Evolutionary conservation across 1,139 yeast species (phyloP), one percentile per base, ranked within the genome.

Genomic region (Diutina pseudorugosa): DNA sequence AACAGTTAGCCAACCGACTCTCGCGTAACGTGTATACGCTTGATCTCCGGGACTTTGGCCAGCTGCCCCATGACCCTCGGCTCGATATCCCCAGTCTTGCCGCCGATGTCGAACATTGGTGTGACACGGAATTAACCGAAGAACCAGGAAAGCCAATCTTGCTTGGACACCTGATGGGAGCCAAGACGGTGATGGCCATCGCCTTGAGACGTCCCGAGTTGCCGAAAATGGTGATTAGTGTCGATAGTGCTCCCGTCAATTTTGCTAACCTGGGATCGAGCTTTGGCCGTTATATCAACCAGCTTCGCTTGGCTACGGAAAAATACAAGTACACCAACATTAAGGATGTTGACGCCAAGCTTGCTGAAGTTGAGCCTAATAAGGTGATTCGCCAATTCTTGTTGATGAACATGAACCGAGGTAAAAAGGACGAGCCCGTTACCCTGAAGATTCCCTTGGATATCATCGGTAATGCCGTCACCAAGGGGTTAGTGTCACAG

Each of bases 161-260:
- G 21, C 73, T 93, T 25, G 98, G 98, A 1, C 98, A 91, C 66
- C 90, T 97, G 0, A 90, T 93, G 97, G 98, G 98, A 6, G 98
- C 96, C 9, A 93, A 93, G 62, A 78, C 91, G 0, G 96, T 86
- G 3, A 91, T 93, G 98, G 89, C 93, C 0, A 72, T 87, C 4
- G 84, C 91, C 0, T 71, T 93, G 56, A 73, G 89, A 52, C 72
- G 79, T 23, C 95, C 95, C 0, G 77, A 80, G 1, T 60, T 83
- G 21, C 82, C 85, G 3, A 72, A 78, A 40, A 76, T 82, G 69
- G 60, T 90, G 48, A 78, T 93, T 6, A 71, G 93, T 3, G 95
- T 93, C 4, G 98, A 93, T 62, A 93, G 90, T 65, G 90, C 96
- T 0, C 98, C 98, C 0, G 77, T 87, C 0, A 81, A 82, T 52